Base-by-base conservation (phyloP, 805 yeast species). In the Ogataea parapolymorpha region DNA sequence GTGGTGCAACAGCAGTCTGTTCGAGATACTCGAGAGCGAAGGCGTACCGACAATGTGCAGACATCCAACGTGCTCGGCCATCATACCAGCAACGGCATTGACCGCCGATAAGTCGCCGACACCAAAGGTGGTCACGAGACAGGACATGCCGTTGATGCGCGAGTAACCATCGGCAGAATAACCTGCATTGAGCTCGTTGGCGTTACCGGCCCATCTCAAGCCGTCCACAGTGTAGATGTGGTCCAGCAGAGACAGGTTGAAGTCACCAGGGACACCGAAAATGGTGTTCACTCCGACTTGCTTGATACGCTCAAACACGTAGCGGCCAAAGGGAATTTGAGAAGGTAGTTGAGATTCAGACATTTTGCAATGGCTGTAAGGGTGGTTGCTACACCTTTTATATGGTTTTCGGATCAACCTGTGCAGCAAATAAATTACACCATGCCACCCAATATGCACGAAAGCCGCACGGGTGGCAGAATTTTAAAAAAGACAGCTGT, bases 141-240 rank as follows among this genome's bases (percentile, higher is more conserved):
- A 82, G 47, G 84, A 76, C 60, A 85, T 66, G 45, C 90, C 83
- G 66, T 84, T 85, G 55, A 86, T 72, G 63, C 95, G 71, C 39
- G 91, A 80, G 69, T 86, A 86, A 50, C 95, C 95, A 65, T 86
- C 95, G 33, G 93, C 89, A 39, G 95, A 85, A 54, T 83, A 84
- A 30, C 93, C 85, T 32, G 95, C 93, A 63, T 87, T 87, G 68
- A 86, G 74, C 70, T 86, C 95, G 67, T 87, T 86, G 61, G 93
- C 85, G 64, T 86, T 85, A 57, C 95, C 95, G 37, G 86, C 89
- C 95, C 95, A 86, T 70, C 84, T 75, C 66, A 86, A 59, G 32
- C 85, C 86, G 26, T 76, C 79, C 37, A 82, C 86, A 56, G 81
- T 85, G 62, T 82, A 80, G 56, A 84, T 72, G 59, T 83, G 79